phyloP scores from a whole-genome alignment of 495 filamentous ascomycete genomes.

The Lophiotrema nucula region DNA sequence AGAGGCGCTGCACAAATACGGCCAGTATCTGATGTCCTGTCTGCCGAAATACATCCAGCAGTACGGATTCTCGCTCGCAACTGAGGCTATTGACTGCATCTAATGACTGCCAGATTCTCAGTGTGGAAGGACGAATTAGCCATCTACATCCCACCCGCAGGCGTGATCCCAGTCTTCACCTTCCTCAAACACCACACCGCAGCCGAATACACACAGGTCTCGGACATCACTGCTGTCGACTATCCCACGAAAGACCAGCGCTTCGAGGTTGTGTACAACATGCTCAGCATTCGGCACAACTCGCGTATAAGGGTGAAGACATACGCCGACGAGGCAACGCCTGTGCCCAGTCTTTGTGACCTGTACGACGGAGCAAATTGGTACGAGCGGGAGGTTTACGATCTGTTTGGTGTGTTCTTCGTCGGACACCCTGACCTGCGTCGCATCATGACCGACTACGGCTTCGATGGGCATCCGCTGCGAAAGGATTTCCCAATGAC shows the following conservation, averaged over 20 bases:
- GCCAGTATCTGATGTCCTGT: conserved; percentile 93
- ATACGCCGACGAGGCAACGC: conserved; percentile 94
- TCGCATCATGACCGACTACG: conserved; percentile 99
- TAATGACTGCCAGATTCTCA: conserved; percentile 58
- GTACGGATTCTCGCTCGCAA: conserved; percentile 28
- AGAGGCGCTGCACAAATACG: conserved; percentile 85
- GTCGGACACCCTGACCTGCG: conserved; percentile 90
- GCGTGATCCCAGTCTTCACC: conserved; percentile 83
- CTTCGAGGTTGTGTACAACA: conserved; percentile 98
- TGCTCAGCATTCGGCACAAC: conserved; percentile 94
- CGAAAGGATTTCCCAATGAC: conserved; percentile 98
- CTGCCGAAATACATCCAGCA: conserved; percentile 98
- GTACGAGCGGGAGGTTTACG: conserved; percentile 98
- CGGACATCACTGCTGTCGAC: conserved; percentile 90
- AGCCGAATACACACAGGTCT: conserved; percentile 91
- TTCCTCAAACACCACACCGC: conserved; percentile 98
- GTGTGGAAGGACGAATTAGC: conserved; percentile 99
- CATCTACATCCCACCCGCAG: conserved; percentile 85
- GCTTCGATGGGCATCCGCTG: conserved; percentile 96
- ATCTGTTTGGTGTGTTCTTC: conserved; percentile 98
- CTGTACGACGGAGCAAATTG: conserved; percentile 96
- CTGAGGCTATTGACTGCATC: neutral
- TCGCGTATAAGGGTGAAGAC: conserved; percentile 97
- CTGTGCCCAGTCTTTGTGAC: conserved; percentile 80
- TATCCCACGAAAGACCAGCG: conserved; percentile 91